Percentiles rank a stretch among this genome's conserved stretches.
Conservation (phyloP, 257 asterid species). For the Nicotiana knightiana region DNA sequence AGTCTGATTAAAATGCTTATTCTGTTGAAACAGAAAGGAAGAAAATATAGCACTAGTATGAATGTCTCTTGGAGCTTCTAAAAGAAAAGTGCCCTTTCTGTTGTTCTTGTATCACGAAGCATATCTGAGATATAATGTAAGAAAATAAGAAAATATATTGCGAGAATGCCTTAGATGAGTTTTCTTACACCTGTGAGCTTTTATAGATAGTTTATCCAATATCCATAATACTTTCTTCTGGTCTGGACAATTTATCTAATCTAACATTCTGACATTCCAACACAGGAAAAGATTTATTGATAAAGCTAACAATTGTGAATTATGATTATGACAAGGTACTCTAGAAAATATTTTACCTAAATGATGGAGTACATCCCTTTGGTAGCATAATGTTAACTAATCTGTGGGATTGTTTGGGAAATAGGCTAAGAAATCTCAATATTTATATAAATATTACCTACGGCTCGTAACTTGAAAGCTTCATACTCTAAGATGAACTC, state of each 20-base stretch:
- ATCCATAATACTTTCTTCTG: not conserved
- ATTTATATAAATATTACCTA: not conserved
- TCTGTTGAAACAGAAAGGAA: not conserved
- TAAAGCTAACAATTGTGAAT: not conserved
- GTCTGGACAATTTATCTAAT: not conserved
- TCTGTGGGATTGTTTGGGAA: not conserved
- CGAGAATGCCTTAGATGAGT: not conserved
- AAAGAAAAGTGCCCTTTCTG: not conserved
- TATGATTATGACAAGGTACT: not conserved
- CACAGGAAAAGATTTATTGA: not conserved
- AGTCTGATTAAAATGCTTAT: not conserved
- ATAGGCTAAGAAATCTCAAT: not conserved
- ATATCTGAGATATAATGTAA: not conserved
- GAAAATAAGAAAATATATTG: not conserved
- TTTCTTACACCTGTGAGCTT: not conserved
- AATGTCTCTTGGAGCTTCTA: conserved; percentile 4
- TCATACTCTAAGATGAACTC: not conserved
- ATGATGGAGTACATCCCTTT: not conserved
- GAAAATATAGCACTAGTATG: not conserved
- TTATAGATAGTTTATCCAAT: not conserved
- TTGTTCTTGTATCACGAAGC: not conserved
- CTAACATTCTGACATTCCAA: not conserved
- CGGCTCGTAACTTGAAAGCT: not conserved
- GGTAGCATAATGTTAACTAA: not conserved
- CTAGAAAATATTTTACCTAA: not conserved